phyloP scores from a whole-genome alignment of 2,329 filamentous ascomycete genomes.

The Clarireedia paspali region DNA sequence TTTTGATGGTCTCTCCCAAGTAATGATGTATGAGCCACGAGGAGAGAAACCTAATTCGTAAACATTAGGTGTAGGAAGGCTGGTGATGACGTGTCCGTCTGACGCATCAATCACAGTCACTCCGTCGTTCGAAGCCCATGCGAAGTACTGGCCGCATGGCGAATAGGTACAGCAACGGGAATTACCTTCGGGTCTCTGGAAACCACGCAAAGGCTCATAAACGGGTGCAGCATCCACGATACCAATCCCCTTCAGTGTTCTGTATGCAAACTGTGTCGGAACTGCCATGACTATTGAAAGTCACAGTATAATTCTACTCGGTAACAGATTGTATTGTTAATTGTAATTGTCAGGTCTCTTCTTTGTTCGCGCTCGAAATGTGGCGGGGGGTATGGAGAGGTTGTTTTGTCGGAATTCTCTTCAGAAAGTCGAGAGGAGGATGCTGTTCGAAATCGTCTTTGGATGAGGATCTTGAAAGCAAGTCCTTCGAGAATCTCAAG shows the following conservation, averaged over 20 bases:
- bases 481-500: background rate
- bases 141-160: conserved; percentile 90
- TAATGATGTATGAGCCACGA: conserved; percentile 84
- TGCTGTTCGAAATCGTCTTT: background rate
- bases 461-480: background rate
- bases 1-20: conserved; percentile 90
- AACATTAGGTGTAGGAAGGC: conserved; percentile 72
- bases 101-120: conserved; percentile 81
- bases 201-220: conserved; percentile 79
- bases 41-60: conserved; percentile 95
- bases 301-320: conserved; percentile 41
- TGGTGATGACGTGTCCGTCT: conserved; percentile 64
- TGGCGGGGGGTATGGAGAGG: background rate
- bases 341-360: conserved; percentile 11
- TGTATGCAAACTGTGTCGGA: conserved; percentile 92
- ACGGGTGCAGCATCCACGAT: conserved; percentile 84
- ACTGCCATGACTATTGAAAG: conserved; percentile 92
- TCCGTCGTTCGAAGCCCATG: conserved; percentile 82
- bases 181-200: conserved; percentile 83
- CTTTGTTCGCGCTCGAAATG: conserved; percentile 16
- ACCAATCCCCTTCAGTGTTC: conserved; percentile 94
- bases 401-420: conserved; percentile 11
- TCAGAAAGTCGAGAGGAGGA: background rate
- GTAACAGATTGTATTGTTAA: conserved; percentile 19
- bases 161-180: conserved; percentile 94